Evolutionary conservation across 192 early-diverging fungal genomes (phyloP), one percentile per base, ranked within the genome.

Genomic region (Spizellomyces sp.): DNA sequence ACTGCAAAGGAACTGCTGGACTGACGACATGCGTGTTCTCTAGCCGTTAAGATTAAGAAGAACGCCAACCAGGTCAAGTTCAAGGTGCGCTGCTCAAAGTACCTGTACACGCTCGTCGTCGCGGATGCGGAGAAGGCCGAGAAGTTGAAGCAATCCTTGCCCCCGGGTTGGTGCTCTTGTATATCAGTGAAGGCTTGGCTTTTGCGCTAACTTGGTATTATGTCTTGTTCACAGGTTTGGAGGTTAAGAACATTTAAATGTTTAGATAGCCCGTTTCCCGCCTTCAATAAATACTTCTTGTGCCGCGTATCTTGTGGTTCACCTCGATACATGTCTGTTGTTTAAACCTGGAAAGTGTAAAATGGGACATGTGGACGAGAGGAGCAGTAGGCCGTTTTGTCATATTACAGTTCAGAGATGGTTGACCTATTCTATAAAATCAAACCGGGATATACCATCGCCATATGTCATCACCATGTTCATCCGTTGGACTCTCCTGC

Each of bases 71-170:
- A 92, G 74, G 83, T 86, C 90, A 99, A 99, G 90, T 98, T 99
- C 91, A 99, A 99, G 94, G 91, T 99, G 73, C 89, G 96, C 83
- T 96, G 96, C 91, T 94, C 96, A 69, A 88, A 89, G 76, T 98
- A 95, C 90, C 89, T 99, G 78, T 99, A 99, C 92, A 99, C 96
- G 62, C 89, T 99, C 71, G 90, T 94, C 64, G 92, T 99, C 74
- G 87, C 93, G 62, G 96, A 99, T 84, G 84, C 87, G 62, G 88
- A 92, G 80, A 99, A 96, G 91, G 96, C 96, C 67, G 83, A 89
- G 76, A 99, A 99, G 90, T 88, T 99, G 62, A 90, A 89, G 76
- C 91, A 96, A 84, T 95, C 94, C 60, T 89, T 99, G 63, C 96
- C 96, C 71, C 93, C 96, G 57, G 91, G 91, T 92, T 64, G 15